These are phyloP conservation scores for Termitomyces sp. DNA, from an alignment of 1,284 basidiomycete species.

Conservation along the genomic window DNA sequence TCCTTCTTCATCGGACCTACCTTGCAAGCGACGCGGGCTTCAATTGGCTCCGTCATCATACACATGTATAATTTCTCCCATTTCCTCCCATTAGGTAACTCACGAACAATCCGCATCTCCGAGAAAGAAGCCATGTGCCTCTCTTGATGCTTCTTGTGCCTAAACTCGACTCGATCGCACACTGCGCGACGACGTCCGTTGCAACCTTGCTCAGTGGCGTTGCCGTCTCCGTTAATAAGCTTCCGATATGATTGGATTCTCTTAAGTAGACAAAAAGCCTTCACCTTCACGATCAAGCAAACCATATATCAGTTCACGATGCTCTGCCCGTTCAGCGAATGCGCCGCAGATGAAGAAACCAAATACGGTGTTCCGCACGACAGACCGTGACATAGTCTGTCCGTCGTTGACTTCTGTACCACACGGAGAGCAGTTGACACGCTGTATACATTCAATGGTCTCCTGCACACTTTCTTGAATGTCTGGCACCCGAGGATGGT, in stretches of 20 bases:
- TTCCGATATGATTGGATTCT: slow-evolving; percentile 17
- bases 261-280: slow-evolving; percentile 15
- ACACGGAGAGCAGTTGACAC: slow-evolving; percentile 31
- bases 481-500: slow-evolving; percentile 57
- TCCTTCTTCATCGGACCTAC: slow-evolving; percentile 39
- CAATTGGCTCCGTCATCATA: slow-evolving; percentile 27
- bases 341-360: slow-evolving; percentile 68
- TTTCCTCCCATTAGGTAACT: slow-evolving; percentile 22
- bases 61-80: slow-evolving; percentile 2
- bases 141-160: slow-evolving; percentile 21
- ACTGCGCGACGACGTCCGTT: slow-evolving; percentile 13
- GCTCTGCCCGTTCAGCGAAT: slow-evolving; percentile 48
- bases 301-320: slow-evolving; percentile 42
- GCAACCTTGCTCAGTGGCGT: slow-evolving; percentile 15
- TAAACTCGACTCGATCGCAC: slow-evolving; percentile 11
- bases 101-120: slow-evolving; percentile 24
- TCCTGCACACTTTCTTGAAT: slow-evolving; percentile 51
- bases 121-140: slow-evolving; percentile 19
- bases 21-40: slow-evolving; percentile 31
- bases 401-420: slow-evolving; percentile 1
- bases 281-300: slow-evolving; percentile 48
- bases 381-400: slow-evolving; percentile 42
- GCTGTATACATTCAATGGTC: slow-evolving; percentile 46
- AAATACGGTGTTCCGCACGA: slow-evolving; percentile 75
- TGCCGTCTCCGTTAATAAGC: slow-evolving; percentile 19